Evolutionary conservation across 371 early-diverging fungal species (phyloP).

Genomic region (Mortierella sp.): DNA sequence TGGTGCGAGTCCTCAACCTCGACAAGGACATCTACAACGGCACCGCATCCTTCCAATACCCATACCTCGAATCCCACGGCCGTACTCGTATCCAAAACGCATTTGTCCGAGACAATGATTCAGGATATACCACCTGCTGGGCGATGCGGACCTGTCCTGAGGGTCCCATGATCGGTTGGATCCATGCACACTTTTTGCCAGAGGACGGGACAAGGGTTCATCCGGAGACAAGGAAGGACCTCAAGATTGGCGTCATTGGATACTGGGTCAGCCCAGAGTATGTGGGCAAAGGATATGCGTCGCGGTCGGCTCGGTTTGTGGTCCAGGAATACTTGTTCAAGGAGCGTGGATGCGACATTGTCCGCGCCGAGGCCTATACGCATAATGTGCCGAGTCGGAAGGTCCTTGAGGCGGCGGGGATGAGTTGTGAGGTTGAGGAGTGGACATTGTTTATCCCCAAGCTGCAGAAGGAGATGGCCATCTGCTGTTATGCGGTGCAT

Average conservation of each 20-base stretch:
- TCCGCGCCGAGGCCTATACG: constrained; percentile 27
- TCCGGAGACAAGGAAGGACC: constrained; percentile 24
- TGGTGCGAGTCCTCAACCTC: constrained; percentile 46
- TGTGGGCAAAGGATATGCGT: constrained; percentile 31
- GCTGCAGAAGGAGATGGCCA: constrained; percentile 20
- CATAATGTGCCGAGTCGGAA: constrained; percentile 33
- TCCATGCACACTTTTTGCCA: constrained; percentile 23
- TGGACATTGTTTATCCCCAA: constrained; percentile 31
- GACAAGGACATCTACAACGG: constrained; percentile 49
- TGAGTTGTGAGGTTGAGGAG: constrained; percentile 33
- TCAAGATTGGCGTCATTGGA: constrained; percentile 34
- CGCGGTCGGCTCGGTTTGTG: constrained; percentile 28
- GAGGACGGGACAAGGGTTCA: constrained; percentile 10
- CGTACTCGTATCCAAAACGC: constrained; percentile 28
- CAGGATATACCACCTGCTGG: constrained; percentile 40
- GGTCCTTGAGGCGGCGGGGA: constrained; percentile 30
- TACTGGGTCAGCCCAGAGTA: constrained; percentile 57
- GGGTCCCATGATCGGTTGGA: constrained; percentile 53
- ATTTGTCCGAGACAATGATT: neutral
- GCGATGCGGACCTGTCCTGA: constrained; percentile 43
- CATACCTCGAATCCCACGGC: constrained; percentile 40
- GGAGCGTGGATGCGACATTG: constrained; percentile 36
- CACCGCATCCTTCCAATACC: constrained; percentile 43
- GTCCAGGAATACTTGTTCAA: constrained; percentile 36
- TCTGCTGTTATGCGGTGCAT: constrained; percentile 38